phyloP scores from a whole-genome alignment of 2,329 filamentous ascomycete genomes.

The Geosmithia flava region DNA sequence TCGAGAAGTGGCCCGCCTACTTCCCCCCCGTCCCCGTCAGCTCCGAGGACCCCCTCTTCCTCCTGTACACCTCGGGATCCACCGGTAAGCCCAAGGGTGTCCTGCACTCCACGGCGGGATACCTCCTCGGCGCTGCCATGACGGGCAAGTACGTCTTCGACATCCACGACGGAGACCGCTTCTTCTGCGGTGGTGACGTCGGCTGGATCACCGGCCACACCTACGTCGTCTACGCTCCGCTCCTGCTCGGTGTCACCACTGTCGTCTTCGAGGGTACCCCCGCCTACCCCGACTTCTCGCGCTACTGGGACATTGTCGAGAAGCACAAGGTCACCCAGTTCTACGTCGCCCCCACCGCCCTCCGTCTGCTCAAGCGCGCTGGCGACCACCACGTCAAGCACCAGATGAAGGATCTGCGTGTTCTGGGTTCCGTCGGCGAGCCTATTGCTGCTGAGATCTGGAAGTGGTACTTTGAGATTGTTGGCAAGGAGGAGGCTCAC shows the following conservation, averaged over 20 bases:
- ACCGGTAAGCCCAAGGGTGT: conserved; percentile 99
- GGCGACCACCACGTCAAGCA: conserved; percentile 86
- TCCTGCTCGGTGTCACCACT: conserved; percentile 84
- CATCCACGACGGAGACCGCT: conserved; percentile 84
- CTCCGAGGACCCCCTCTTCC: conserved; percentile 91
- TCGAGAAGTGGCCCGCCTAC: conserved; percentile 92
- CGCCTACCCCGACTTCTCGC: conserved; percentile 92
- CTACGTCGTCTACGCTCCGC: conserved; percentile 92
- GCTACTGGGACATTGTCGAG: conserved; percentile 97
- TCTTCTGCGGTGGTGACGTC: conserved; percentile 97
- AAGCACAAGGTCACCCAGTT: conserved; percentile 95
- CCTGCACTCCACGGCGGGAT: conserved; percentile 93
- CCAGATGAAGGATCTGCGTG: conserved; percentile 77
- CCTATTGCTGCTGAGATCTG: conserved; percentile 96
- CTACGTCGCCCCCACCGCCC: conserved; percentile 91
- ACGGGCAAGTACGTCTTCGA: conserved; percentile 99
- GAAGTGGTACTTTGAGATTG: conserved; percentile 98
- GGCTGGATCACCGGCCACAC: conserved; percentile 99
- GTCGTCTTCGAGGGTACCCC: conserved; percentile 98
- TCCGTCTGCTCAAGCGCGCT: conserved; percentile 88
- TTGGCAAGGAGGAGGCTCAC: conserved; percentile 88
- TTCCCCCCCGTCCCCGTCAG: conserved; percentile 79
- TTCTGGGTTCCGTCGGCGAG: conserved; percentile 91
- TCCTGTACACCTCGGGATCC: conserved; percentile 95
- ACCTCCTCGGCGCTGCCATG: conserved; percentile 82